phyloP scores from a whole-genome alignment of 2,329 filamentous ascomycete genomes.

The Alternaria panax region DNA sequence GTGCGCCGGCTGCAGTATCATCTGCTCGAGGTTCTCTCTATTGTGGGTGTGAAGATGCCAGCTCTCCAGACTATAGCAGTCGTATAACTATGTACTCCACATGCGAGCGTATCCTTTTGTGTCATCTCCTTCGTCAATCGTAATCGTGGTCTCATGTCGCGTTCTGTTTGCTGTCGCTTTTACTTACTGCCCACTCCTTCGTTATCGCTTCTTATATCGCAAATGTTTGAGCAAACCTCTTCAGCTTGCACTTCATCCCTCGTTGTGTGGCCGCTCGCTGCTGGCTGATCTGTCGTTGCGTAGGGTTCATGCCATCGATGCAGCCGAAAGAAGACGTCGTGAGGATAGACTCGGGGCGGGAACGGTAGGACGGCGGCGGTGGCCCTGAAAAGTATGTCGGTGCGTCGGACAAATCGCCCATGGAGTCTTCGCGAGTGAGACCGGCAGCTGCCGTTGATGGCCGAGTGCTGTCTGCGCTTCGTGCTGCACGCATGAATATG shows the following conservation, averaged over 20 bases:
- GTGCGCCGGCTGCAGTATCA: background rate
- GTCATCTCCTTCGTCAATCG: background rate
- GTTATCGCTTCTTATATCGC: conserved; percentile 17
- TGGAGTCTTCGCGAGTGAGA: conserved; percentile 36
- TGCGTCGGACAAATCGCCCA: conserved; percentile 43
- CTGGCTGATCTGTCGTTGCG: conserved; percentile 38
- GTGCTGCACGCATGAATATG: conserved; percentile 16
- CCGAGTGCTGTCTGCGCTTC: conserved; percentile 19
- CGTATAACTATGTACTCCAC: background rate
- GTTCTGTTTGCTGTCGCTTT: background rate
- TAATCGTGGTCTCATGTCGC: background rate
- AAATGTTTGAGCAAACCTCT: conserved; percentile 35
- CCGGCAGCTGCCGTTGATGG: conserved; percentile 25
- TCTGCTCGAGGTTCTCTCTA: background rate
- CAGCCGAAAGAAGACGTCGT: conserved; percentile 48
- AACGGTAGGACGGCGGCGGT: conserved; percentile 46
- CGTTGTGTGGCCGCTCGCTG: conserved; percentile 30
- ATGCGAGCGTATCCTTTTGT: background rate
- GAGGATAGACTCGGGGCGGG: conserved; percentile 38
- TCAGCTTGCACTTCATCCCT: conserved; percentile 39
- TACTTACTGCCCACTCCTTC: background rate
- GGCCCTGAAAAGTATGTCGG: conserved; percentile 44
- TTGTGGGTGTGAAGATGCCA: conserved; percentile 1
- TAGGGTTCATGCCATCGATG: conserved; percentile 42
- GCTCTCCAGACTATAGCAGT: background rate